A percentile compares a stretch with the other conserved stretches of the same genome.
Evolutionary conservation across 306 rosid species (phyloP).

Genomic region (Cucurbita maxima): DNA sequence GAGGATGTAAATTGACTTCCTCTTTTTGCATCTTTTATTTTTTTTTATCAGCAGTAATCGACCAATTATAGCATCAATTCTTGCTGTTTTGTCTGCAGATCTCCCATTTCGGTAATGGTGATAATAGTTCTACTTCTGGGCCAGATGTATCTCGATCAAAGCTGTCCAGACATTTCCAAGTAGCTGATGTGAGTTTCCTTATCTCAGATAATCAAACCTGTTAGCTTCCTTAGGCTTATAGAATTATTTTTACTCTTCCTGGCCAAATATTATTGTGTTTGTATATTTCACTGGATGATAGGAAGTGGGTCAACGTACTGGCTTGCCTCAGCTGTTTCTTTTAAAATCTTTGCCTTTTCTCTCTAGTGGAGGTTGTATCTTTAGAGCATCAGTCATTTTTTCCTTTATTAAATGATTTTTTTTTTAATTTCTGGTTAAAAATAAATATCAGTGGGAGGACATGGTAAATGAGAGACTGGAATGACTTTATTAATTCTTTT

Average conservation of each 20-base stretch:
- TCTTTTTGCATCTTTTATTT: background rate
- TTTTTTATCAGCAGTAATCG: background rate
- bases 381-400: background rate
- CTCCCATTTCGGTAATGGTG: slow-evolving; percentile 24
- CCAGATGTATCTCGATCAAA: slow-evolving; percentile 39
- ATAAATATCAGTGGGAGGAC: background rate
- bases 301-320: background rate
- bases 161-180: slow-evolving; percentile 36
- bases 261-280: background rate
- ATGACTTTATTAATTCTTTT: background rate
- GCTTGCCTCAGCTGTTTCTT: background rate
- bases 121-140: slow-evolving; percentile 44
- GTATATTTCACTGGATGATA: background rate
- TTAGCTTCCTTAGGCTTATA: background rate
- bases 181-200: slow-evolving; percentile 39
- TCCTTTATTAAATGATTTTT: too few relatives aligned
- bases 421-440: background rate
- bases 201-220: background rate
- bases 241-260: background rate
- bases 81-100: slow-evolving; percentile 22
- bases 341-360: too few relatives aligned
- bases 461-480: background rate
- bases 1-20: too few relatives aligned
- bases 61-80: background rate
- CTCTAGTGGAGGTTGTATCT: background rate